Conservation (phyloP, 2,329 filamentous ascomycete genomes). For the Colletotrichum liaoningense region DNA sequence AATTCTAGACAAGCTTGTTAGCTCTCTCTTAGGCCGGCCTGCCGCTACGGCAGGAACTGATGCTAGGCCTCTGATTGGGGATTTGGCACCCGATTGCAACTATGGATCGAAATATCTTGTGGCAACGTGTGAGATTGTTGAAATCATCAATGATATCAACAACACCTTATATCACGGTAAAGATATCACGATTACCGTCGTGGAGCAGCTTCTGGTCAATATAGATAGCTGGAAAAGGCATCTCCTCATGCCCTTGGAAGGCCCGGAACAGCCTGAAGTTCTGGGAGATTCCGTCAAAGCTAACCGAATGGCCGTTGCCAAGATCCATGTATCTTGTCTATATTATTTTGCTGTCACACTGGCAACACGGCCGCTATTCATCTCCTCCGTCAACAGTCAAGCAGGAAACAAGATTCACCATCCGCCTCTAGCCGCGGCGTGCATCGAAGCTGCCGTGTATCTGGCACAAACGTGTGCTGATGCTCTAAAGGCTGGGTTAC, state of each 20-base stretch:
- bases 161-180: neutral
- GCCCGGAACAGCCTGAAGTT: neutral
- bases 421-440: neutral
- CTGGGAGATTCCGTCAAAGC: neutral
- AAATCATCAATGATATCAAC: neutral
- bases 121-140: neutral
- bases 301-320: constrained; percentile 53
- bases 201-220: neutral
- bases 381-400: neutral
- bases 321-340: constrained; percentile 65
- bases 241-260: neutral
- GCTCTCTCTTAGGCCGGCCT: constrained; percentile 50
- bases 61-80: neutral
- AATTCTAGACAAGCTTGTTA: constrained; percentile 51
- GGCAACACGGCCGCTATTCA: constrained; percentile 55
- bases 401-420: neutral
- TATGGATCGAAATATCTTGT: neutral
- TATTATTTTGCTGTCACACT: constrained; percentile 71
- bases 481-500: neutral
- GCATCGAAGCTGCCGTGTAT: neutral
- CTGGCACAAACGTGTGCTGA: neutral
- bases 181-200: neutral
- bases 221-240: neutral
- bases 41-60: constrained; percentile 40
- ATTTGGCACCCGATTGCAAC: neutral